phyloP scores from a whole-genome alignment of 108 stramenopile species.

The Skeletonema grethae region DNA sequence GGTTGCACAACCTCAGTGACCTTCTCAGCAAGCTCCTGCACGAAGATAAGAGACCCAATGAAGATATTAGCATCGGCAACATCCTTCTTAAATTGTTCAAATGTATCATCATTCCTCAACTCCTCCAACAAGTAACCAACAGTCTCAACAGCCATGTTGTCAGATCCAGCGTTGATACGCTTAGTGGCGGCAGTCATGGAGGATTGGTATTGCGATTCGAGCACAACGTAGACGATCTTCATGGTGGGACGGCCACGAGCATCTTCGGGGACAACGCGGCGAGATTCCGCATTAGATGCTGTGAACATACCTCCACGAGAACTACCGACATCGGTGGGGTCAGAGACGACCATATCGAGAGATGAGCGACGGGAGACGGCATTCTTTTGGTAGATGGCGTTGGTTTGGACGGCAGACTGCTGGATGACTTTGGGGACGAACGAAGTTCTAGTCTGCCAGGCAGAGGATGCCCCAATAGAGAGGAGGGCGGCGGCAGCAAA shows the following conservation, averaged over 20 bases:
- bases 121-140: slow-evolving; percentile 96
- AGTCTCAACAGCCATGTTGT: slow-evolving; percentile 96
- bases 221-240: slow-evolving; percentile 97
- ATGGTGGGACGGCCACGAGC: slow-evolving; percentile 69
- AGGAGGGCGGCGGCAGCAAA: slow-evolving; percentile 77
- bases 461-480: slow-evolving; percentile 63
- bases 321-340: slow-evolving; percentile 57
- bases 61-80: slow-evolving; percentile 92
- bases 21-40: slow-evolving; percentile 97
- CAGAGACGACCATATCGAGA: slow-evolving; percentile 69
- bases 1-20: slow-evolving; percentile 91
- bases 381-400: slow-evolving; percentile 41
- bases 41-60: slow-evolving; percentile 96
- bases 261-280: slow-evolving; percentile 89
- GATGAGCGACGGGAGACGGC: slow-evolving; percentile 32
- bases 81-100: slow-evolving; percentile 92
- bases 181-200: slow-evolving; percentile 95
- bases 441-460: slow-evolving; percentile 48
- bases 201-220: slow-evolving; percentile 96
- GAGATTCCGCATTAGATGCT: slow-evolving; percentile 84
- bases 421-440: slow-evolving; percentile 27
- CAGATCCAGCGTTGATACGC: slow-evolving; percentile 91
- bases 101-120: slow-evolving; percentile 86
- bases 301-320: slow-evolving; percentile 83
- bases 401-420: slow-evolving; percentile 47